phyloP scores from a whole-genome alignment of 768 basidiomycete species.

The Suillus variegatus region DNA sequence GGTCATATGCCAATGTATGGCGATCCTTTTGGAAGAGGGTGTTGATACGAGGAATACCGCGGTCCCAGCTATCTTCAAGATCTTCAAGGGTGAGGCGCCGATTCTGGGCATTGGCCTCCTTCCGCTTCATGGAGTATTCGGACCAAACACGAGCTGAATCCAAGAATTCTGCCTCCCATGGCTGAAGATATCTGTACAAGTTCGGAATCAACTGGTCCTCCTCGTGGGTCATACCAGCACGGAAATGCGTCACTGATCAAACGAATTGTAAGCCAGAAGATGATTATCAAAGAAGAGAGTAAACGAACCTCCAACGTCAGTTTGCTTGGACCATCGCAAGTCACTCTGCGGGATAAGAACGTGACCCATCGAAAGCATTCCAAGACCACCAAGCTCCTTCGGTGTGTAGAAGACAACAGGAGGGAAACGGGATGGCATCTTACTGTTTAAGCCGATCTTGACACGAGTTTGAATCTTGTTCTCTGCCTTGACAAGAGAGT shows the following conservation, averaged over 20 bases:
- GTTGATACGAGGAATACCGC: constrained; percentile 98
- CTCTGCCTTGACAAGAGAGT: constrained; percentile 96
- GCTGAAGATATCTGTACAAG: constrained; percentile 93
- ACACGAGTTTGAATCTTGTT: constrained; percentile 99
- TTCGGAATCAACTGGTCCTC: constrained; percentile 96
- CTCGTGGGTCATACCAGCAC: constrained; percentile 97
- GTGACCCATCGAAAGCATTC: constrained; percentile 99
- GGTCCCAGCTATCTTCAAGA: constrained; percentile 98
- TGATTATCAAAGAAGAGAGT: not conserved
- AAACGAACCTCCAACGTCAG: constrained; percentile 80
- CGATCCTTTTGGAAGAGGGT: constrained; percentile 99
- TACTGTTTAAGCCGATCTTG: constrained; percentile 98
- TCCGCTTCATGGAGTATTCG: constrained; percentile 99
- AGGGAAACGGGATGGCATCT: constrained; percentile 99
- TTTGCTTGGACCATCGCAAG: constrained; percentile 97
- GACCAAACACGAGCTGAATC: constrained; percentile 99
- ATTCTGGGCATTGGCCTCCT: constrained; percentile 99
- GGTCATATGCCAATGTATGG: constrained; percentile 98
- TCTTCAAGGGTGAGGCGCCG: constrained; percentile 96
- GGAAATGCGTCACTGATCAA: constrained; percentile 88
- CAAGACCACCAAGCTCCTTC: constrained; percentile 97
- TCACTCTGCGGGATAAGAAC: constrained; percentile 98
- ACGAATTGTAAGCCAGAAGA: not conserved
- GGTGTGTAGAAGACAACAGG: constrained; percentile 96
- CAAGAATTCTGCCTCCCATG: constrained; percentile 97